Evolutionary conservation across 768 basidiomycete species (phyloP), one percentile per base, ranked within the genome.

Genomic region (Tricholoma sp.): DNA sequence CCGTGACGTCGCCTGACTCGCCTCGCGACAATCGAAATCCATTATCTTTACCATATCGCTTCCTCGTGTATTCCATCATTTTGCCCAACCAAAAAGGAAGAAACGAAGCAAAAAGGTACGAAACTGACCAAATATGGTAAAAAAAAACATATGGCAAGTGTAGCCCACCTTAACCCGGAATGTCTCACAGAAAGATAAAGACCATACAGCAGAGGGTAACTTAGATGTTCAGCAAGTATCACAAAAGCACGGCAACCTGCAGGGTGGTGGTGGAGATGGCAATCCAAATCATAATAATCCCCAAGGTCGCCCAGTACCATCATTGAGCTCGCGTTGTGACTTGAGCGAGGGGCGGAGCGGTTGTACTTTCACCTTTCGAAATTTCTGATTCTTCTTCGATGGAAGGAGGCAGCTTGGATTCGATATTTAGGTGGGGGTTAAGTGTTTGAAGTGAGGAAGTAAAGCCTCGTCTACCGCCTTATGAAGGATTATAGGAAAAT

Each of bases 381-480:
- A 27, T 6, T 4, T 54, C 53, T 45, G 8, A n/a, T 16, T 45
- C 41, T 18, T 45, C 53, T 45, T 45, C 18, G n/a, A 45, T 54
- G 5, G 53, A 31, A 16, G 41, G 5, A n/a, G 24, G 27, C 8
- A 19, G 12, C 3, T 54, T 45, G 9, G 2, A 12, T 32, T 54
- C 45, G 10, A 8, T 22, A 18, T 29, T 35, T 14, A 16, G 9
- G 3, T 43, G 12, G 22, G 53, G 11, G 16, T 16, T 45, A n/a
- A 32, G 21, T 31, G 41, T 31, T 31, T 22, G 53, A 35, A 56
- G 24, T 35, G 57, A 54, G 11, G 54, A 54, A 8, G 57, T 39
- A 10, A 50, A 39, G 19, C 55, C 55, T 27, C 61, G 63, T 31
- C 63, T 61, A 16, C 51, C 58, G 43, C 55, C 55, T 56, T 9